Base-by-base conservation (phyloP, 805 yeast genomes). In the Metschnikowia vanudenii region DNA sequence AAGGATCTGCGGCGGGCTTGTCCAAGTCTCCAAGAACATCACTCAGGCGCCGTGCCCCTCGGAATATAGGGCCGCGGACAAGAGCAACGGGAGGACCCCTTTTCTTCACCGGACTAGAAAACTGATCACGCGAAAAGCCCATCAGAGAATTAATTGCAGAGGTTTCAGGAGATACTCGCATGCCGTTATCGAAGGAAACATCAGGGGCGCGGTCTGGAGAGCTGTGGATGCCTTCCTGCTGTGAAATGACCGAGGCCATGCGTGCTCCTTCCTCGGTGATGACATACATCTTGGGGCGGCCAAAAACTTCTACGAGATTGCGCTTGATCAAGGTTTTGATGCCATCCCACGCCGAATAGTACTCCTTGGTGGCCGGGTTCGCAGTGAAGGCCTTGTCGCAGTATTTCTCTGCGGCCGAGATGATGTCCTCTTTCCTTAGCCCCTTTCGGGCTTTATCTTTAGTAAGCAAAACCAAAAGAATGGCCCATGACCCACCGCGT, bases 401-500 rank as follows among this genome's bases (percentile, higher is more conserved):
- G 58, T 68, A 82, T 8, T 73, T 75, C 1, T 78, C 62, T 0
- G 87, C 96, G 14, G 62, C 55, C 9, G 71, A 57, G 2, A 78
- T 68, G 5, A 90, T 75, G 32, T 80, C 84, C 10, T 78, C 79
- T 57, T 80, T 85, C 3, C 82, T 73, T 55, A 87, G 57, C 0
- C 96, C 96, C n/a, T 62, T 58, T 17, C 73, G 63, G 1, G 63
- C 56, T 3, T 65, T 61, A 56, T 83, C 89, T 22, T 59, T 62
- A 37, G 78, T 70, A 41, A 73, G 66, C 3, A 90, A 64, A 0
- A 83, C 82, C 16, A 88, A 50, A 16, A 90, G 56, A 8, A 90
- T 85, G 0, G 94, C 96, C 67, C 87, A 91, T 0, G 87, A 95
- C 1, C 97, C 97, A 0, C 94, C 81, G 30, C 91, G 67, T 50